Evolutionary conservation across 1,139 yeast species (phyloP), one percentile per base, ranked within the genome.

Genomic region (Saccharomycopsis hybrid): DNA sequence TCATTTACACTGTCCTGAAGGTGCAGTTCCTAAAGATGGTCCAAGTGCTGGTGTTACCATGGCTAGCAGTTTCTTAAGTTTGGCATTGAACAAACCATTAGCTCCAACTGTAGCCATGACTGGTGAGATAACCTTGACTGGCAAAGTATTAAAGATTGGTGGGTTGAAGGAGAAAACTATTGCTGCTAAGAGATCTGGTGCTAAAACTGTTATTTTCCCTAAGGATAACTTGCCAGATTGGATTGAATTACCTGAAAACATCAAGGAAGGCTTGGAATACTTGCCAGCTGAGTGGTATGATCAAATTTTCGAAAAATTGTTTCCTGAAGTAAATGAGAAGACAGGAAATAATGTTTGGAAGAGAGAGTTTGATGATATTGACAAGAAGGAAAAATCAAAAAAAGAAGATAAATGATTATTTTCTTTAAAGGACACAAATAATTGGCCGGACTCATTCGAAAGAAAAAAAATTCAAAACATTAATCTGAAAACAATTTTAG

Each of bases 11-110:
- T 90, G 96, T 66, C 98, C 98, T 1, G 97, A 89, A 62, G 98
- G 98, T 49, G 97, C 97, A 3, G 81, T 87, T 54, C 96, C 96
- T 49, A 92, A 92, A 66, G 97, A 92, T 66, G 98, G 98, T 1
- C 98, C 98, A 50, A 87, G 96, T 50, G 98, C 98, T 0, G 98
- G 98, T 72, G 83, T 90, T 48, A 87, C 97, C 0, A 87, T 90
- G 71, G 86, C 96, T 0, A 81, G 96, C 0, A 86, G 96, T 11
- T 78, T 90, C 65, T 69, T 90, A 31, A 89, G 97, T 0, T 74
- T 90, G 58, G 95, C 97, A 0, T 71, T 88, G 57, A 79, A 86
- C 61, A 76, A 72, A 59, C 74, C 89, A 5, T 71, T 86, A 49
- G 83, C 82, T 40, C 87, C 96, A 4, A 82, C 84, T 18, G 78